Base-by-base conservation (phyloP, 345 rosid genomes). In the Ceriops zippeliana region DNA sequence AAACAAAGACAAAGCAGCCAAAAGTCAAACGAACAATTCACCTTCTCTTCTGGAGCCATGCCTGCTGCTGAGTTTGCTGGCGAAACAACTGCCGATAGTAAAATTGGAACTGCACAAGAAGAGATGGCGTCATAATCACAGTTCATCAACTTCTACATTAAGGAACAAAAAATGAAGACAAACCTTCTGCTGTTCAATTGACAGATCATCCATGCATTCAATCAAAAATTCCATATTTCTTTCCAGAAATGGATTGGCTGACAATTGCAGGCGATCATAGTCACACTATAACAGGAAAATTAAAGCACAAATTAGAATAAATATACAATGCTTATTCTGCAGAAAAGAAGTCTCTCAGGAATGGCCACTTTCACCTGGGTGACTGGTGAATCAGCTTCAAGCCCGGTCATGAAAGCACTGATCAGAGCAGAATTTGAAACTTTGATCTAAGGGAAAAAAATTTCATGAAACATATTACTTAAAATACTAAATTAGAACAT, bases 41-140 rank as follows among this genome's bases (percentile, higher is more conserved):
- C 99, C 96, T 96, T 82, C 99, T 85, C 78, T 96, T 96, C 79
- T 96, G 99, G 78, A 96, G 90, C 99, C 99, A 92, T 64, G 96
- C 82, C 81, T 96, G 99, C 73, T 96, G 99, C 71, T 96, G 99
- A 1, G 84, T 91, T 85, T 96, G 99, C 72, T 96, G 98, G 31
- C 99, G 96, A 35, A 97, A 85, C 72, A 92, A 76, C 72, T 84
- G 90, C 24, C 99, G 75, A 74, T 96, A 79, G 81, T 96, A 78
- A 69, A 70, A 96, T 83, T 96, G 99, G 77, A 90, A 90, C 99
- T 96, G 88, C 6, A 82, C 73, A 58, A 61, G 58, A 38, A 66
- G 61, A 49, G 5, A 58, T 26, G 58, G 46, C 20, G 61, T 75
- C 34, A 73, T 46, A 31, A 31, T 54, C n/a, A 52, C 35, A 66